Conservation (phyloP, 2,329 filamentous ascomycete genomes). For the Trichothecium sympodiale region DNA sequence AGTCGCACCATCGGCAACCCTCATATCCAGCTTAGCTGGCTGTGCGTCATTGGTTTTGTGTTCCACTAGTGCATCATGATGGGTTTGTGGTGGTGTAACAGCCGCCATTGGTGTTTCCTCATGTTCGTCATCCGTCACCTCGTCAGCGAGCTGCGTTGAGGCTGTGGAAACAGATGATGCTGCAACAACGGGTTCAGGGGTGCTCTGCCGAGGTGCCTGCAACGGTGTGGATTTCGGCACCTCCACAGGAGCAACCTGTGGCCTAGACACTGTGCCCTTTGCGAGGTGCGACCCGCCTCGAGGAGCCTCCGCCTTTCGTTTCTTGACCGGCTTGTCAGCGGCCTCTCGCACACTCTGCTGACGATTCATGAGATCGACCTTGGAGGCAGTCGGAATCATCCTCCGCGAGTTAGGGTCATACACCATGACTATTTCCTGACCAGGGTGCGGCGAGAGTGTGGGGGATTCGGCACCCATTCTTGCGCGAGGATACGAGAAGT, state of each 20-base stretch:
- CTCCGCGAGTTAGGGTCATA: conserved; percentile 57
- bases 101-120: conserved; percentile 1
- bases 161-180: not conserved
- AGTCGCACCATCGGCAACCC: no score
- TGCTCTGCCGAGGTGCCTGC: conserved; percentile 13
- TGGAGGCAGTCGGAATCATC: conserved; percentile 37
- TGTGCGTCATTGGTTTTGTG: no score
- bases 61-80: no score
- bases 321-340: conserved; percentile 27
- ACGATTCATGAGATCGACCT: conserved; percentile 25
- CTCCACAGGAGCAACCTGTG: conserved; percentile 36
- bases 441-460: conserved; percentile 5
- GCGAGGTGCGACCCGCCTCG: conserved; percentile 33
- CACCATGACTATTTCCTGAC: conserved; percentile 35
- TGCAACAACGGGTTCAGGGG: conserved; percentile 5
- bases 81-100: no score
- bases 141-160: not conserved
- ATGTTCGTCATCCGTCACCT: conserved; percentile 9
- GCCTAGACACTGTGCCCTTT: conserved; percentile 42
- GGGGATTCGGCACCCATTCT: conserved; percentile 24
- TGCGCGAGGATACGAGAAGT: conserved; percentile 47
- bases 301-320: conserved; percentile 27
- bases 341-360: conserved; percentile 29
- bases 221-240: conserved; percentile 4
- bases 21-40: no score